Evolutionary conservation across 257 asterid genomes (phyloP).

Genomic region (Haberlea rhodopensis): DNA sequence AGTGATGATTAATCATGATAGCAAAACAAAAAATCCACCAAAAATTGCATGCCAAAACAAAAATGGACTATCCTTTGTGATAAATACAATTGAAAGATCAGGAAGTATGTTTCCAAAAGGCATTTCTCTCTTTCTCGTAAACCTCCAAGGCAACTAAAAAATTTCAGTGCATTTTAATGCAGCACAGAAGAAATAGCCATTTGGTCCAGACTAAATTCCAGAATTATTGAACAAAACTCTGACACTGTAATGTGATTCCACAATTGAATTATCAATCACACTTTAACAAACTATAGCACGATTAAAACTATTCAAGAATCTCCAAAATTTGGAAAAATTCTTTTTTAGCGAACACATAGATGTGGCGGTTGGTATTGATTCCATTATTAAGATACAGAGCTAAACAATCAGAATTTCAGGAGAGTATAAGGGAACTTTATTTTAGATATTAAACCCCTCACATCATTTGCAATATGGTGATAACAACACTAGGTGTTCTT

Average conservation of each 20-base stretch:
- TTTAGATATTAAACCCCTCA: not conserved
- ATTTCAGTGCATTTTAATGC: not conserved
- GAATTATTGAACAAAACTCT: not conserved
- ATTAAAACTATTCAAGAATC: not conserved
- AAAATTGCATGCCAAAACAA: not conserved
- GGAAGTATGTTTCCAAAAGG: not conserved
- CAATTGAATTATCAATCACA: not conserved
- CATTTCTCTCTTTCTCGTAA: not conserved
- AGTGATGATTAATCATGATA: not conserved
- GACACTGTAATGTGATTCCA: not conserved
- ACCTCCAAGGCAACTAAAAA: not conserved
- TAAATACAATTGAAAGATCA: not conserved
- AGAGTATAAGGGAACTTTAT: not conserved
- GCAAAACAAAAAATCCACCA: not conserved
- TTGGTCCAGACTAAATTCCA: slow-evolving; percentile 5
- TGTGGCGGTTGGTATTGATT: not conserved
- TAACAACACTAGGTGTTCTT: slow-evolving; percentile 11
- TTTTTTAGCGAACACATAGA: not conserved
- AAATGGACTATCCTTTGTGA: not conserved
- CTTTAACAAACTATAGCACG: not conserved
- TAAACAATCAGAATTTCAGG: not conserved
- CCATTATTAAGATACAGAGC: not conserved
- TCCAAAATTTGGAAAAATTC: not conserved
- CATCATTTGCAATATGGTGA: not conserved
- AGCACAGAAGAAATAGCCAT: not conserved